These are phyloP conservation scores for Cutaneotrichosporon sp. DNA, from an alignment of 1,284 basidiomycete species.

Conservation along the genomic window DNA sequence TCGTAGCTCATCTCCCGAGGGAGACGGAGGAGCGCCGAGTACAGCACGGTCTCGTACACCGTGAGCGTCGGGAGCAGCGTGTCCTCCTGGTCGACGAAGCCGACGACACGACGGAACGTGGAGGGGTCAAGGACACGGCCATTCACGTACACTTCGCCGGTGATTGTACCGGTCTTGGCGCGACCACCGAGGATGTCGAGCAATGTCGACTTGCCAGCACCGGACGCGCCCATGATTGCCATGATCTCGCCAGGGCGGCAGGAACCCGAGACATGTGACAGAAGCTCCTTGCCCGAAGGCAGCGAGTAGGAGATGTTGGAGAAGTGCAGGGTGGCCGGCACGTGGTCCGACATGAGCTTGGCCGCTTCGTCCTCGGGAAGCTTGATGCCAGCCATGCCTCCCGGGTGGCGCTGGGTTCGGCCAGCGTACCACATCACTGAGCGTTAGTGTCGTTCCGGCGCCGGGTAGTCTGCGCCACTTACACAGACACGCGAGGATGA, in stretches of 20 bases:
- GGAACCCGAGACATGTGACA: conserved; percentile 73
- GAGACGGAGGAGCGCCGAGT: conserved; percentile 81
- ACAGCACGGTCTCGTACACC: conserved; percentile 94
- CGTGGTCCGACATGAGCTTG: conserved; percentile 85
- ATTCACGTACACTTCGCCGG: conserved; percentile 77
- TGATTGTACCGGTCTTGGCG: conserved; percentile 71
- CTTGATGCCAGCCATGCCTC: conserved; percentile 68
- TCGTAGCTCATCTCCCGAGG: conserved; percentile 91
- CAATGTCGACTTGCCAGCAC: conserved; percentile 93
- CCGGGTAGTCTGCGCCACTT: no score
- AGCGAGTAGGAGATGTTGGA: conserved; percentile 75
- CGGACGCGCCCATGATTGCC: conserved; percentile 94
- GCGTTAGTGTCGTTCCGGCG: no score
- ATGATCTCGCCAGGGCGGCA: conserved; percentile 83
- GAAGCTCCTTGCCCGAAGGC: conserved; percentile 59
- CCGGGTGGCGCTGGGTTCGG: conserved; percentile 57
- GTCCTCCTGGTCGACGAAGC: conserved; percentile 97
- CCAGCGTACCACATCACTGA: conserved; percentile 88
- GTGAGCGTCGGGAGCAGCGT: conserved; percentile 93
- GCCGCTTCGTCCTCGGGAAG: conserved; percentile 75
- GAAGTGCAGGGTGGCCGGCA: conserved; percentile 88
- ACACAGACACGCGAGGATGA: conserved; percentile 52
- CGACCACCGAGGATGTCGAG: conserved; percentile 92
- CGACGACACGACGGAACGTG: conserved; percentile 70
- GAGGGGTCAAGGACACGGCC: conserved; percentile 69